phyloP scores from a whole-genome alignment of 202 grass and related monocot species.

The Thinopyrum obtusiflorum region DNA sequence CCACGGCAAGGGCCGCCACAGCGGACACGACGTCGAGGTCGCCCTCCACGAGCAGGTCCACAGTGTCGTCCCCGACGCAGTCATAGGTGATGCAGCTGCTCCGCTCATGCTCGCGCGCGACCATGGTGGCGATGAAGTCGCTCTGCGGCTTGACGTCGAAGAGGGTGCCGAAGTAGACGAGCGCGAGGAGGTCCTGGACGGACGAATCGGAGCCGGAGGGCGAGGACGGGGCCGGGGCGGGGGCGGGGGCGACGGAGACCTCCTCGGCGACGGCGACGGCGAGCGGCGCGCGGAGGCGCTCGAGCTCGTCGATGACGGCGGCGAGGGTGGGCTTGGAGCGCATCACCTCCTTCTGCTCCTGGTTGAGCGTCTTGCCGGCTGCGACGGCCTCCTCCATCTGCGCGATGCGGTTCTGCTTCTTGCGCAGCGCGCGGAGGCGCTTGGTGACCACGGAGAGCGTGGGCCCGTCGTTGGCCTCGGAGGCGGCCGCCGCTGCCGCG shows the following conservation, averaged over 20 bases:
- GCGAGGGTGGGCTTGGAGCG: slow-evolving; percentile 71
- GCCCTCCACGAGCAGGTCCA: slow-evolving; percentile 65
- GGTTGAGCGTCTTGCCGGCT: slow-evolving; percentile 71
- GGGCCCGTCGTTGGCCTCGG: slow-evolving; percentile 63
- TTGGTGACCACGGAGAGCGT: slow-evolving; percentile 77
- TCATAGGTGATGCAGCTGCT: slow-evolving; percentile 90
- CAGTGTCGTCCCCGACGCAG: slow-evolving; percentile 79
- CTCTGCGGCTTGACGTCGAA: slow-evolving; percentile 79
- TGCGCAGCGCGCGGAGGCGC: slow-evolving; percentile 85
- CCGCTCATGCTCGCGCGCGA: slow-evolving; percentile 73
- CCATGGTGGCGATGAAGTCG: slow-evolving; percentile 71
- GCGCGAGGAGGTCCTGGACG: slow-evolving; percentile 56
- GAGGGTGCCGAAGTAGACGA: slow-evolving; percentile 82
- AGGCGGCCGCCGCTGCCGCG: slow-evolving; percentile 28
- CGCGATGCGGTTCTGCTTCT: slow-evolving; percentile 93
- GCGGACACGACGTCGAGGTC: slow-evolving; percentile 68
- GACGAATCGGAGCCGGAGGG: slow-evolving; percentile 45
- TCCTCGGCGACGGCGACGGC: slow-evolving; percentile 66
- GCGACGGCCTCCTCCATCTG: slow-evolving; percentile 92
- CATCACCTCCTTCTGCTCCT: slow-evolving; percentile 93
- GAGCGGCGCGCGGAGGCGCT: slow-evolving; percentile 77
- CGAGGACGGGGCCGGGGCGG: neutral
- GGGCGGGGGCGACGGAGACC: slow-evolving; percentile 37
- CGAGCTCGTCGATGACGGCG: slow-evolving; percentile 77
- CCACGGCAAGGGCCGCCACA: slow-evolving; percentile 53